Base-by-base conservation (phyloP, 164 flowering plant genomes). In the Saururus chinensis region DNA sequence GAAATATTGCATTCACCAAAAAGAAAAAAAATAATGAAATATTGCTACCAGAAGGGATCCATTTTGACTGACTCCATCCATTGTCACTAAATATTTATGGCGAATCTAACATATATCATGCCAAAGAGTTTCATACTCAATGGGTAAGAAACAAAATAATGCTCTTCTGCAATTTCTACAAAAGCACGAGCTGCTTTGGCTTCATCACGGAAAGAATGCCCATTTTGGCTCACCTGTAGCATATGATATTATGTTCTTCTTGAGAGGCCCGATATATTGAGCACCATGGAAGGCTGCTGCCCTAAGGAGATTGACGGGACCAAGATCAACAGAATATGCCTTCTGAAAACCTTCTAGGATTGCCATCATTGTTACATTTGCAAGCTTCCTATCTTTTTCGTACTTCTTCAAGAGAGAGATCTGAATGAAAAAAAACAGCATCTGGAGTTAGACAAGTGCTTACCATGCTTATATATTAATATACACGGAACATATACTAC, bases 301-400 rank as follows among this genome's bases (percentile, higher is more conserved):
- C 56, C 96, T 74, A 57, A 95, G 48, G 41, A 82, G 16, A 64
- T 91, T 95, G 7, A 91, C 30, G 40, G 99, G 99, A 21, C 89
- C 90, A 40, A 85, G 81, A 79, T 95, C 96, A 26, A 87, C 76
- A 7, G 96, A 84, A 70, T 83, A 95, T 19, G 86, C 95, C 78
- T 95, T 91, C 79, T 95, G 97, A 73, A 95, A 76, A 20, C 95
- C 89, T 65, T 95, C 99, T 35, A 95, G 67, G 61, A 91, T 71
- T 16, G 90, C 88, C 83, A 87, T 86, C 99, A 95, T 88, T 59
- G 73, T 40, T 35, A 83, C 65, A 62, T 88, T 95, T 48, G 85
- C 85, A 11, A 79, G 67, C 69, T 87, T 88, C 73, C 99, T 87
- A 48, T 91, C 96, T 20, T 79, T 76, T 76, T 91, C 97, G 48